Base-by-base conservation (phyloP, 345 rosid species). In the Bretschneidera sinensis region DNA sequence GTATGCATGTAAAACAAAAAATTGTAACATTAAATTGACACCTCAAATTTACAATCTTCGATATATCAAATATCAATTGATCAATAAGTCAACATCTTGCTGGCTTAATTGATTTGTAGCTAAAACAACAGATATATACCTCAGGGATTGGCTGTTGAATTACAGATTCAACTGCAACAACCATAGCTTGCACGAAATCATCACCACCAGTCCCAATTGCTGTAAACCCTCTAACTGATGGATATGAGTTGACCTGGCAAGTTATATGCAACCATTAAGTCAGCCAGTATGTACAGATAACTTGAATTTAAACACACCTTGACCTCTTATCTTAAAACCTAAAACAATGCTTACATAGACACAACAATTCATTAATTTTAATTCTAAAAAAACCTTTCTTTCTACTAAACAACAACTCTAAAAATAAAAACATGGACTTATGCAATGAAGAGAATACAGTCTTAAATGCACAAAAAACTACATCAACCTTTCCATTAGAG, bases 191-290 rank as follows among this genome's bases (percentile, higher is more conserved):
- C 65, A 89, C 96, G 76, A 92, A 92, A 74, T 92, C 98, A 58
- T 92, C 91, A 47, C 98, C 98, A 28, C 98, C 97, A 28, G 96
- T 92, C 65, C 96, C 98, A 66, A 92, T 92, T 6, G 97, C 96
- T 5, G 91, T 89, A 80, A 92, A 92, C 52, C 97, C 97, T 80
- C 97, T 82, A 57, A 85, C 98, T 5, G 94, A 85, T 2, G 97
- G 98, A 76, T 92, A 92, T 9, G 91, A 79, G 66, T 92, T 92
- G 35, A 92, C 98, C 97, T 92, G 76, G 63, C 48, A 67, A 68
- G 64, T 61, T 21, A n/a, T 63, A 48, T 22, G 45, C 19, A 35
- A 64, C 61, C 53, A 48, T 24, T 20, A 28, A 17, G 58, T 61
- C 65, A 59, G 63, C 55, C 43, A 59, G 11, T 39, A 39, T 39